Conservation (phyloP, 225 moss, liverwort and hornwort genomes). For the Pseudisothecium myosuroides region DNA sequence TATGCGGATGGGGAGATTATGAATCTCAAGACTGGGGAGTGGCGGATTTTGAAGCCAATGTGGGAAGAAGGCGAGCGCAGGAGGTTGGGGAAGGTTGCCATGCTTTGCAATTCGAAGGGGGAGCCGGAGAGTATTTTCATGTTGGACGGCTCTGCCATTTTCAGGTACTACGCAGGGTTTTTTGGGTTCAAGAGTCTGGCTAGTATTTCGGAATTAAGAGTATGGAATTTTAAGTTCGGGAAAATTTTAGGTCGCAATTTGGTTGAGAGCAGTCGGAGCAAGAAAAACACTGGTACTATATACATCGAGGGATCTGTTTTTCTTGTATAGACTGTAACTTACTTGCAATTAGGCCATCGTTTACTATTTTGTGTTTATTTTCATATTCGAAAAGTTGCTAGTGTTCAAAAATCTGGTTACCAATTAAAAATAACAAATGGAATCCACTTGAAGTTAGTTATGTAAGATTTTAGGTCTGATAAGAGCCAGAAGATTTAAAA, state of each 20-base stretch:
- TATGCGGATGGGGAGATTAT: constrained; percentile 54
- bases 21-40: constrained; percentile 41
- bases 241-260: background rate
- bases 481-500: background rate
- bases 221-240: background rate
- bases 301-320: background rate
- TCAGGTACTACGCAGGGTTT: constrained; percentile 9
- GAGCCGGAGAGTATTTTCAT: constrained; percentile 38
- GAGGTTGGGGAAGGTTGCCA: constrained; percentile 49
- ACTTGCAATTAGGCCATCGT: background rate
- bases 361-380: constrained; percentile 22
- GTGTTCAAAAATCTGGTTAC: background rate
- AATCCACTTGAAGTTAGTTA: background rate
- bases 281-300: background rate
- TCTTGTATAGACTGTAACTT: background rate
- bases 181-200: background rate
- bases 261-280: background rate
- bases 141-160: constrained; percentile 57
- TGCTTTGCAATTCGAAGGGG: constrained; percentile 15
- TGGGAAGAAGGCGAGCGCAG: constrained; percentile 58
- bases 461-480: background rate
- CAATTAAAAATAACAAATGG: background rate
- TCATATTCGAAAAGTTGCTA: background rate
- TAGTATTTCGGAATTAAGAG: background rate
- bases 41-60: constrained; percentile 52